These are phyloP conservation scores for Phytopythium helicoides DNA, from an alignment of 352 stramenopile genomes.

Conservation along the genomic window DNA sequence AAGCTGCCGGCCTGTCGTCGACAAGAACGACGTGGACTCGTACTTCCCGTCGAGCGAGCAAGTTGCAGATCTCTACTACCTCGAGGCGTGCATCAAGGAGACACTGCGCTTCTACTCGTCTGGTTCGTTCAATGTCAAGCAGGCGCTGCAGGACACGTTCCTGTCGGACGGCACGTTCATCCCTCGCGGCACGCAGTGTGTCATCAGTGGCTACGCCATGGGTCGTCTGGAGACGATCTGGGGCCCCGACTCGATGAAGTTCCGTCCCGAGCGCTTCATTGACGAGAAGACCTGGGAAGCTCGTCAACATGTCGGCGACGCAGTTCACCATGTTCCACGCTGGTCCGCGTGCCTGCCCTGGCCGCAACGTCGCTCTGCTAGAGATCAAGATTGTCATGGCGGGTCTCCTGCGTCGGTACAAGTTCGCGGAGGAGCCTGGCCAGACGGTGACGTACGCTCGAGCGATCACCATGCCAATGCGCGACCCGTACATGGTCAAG, in stretches of 20 bases:
- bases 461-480: conserved; percentile 16
- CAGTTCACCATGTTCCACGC: conserved; percentile 12
- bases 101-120: conserved; percentile 14
- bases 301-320: conserved; percentile 3
- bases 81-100: conserved; percentile 18
- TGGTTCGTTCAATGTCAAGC: conserved; percentile 36
- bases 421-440: conserved; percentile 3
- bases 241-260: conserved; percentile 25
- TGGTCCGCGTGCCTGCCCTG: conserved; percentile 9
- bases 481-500: conserved; percentile 11
- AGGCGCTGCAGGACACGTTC: conserved; percentile 27
- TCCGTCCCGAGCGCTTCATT: conserved; percentile 38
- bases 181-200: conserved; percentile 9
- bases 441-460: conserved; percentile 14
- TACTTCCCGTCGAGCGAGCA: conserved; percentile 16
- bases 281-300: conserved; percentile 14
- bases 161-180: conserved; percentile 46
- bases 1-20: conserved; percentile 2
- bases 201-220: conserved; percentile 31
- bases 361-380: conserved; percentile 12
- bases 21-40: not conserved
- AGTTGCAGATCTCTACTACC: conserved; percentile 11
- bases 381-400: conserved; percentile 21
- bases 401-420: conserved; percentile 6
- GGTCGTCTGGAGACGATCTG: conserved; percentile 32